Conservation (phyloP, 139 green algal genomes). For the Micractinium sp. region DNA sequence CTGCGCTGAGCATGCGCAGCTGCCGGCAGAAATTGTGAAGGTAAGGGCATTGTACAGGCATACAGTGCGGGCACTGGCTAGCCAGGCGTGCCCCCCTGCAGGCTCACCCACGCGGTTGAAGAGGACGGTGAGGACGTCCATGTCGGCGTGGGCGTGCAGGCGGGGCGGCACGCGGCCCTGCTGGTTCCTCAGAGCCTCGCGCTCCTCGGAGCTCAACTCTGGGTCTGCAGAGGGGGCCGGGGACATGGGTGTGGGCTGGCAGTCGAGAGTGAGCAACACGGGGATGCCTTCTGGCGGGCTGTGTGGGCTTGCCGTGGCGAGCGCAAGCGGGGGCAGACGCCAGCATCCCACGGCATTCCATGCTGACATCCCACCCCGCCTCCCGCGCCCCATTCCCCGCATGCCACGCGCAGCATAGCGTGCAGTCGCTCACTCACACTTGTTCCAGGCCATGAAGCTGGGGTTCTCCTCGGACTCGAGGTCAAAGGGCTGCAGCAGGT, state of each 20-base stretch:
- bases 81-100: too few species aligned
- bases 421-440: neutral
- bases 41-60: neutral
- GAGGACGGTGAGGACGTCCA: conserved; percentile 46
- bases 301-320: too few species aligned
- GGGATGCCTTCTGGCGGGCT: too few species aligned
- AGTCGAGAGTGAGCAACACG: too few species aligned
- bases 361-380: neutral
- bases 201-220: neutral
- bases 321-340: too few species aligned
- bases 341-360: conserved; percentile 1
- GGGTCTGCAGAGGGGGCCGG: neutral
- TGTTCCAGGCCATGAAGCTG: conserved; percentile 33
- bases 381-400: neutral
- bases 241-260: neutral
- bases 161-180: conserved; percentile 31
- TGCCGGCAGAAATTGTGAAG: too few species aligned
- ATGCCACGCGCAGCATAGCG: neutral
- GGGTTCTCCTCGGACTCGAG: conserved; percentile 39
- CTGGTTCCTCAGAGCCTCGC: neutral
- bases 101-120: conserved; percentile 35
- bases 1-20: neutral
- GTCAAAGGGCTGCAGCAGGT: conserved; percentile 30
- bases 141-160: conserved; percentile 47
- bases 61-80: neutral